Evolutionary conservation across 306 rosid genomes (phyloP).

Genomic region (Sicyos edulis): DNA sequence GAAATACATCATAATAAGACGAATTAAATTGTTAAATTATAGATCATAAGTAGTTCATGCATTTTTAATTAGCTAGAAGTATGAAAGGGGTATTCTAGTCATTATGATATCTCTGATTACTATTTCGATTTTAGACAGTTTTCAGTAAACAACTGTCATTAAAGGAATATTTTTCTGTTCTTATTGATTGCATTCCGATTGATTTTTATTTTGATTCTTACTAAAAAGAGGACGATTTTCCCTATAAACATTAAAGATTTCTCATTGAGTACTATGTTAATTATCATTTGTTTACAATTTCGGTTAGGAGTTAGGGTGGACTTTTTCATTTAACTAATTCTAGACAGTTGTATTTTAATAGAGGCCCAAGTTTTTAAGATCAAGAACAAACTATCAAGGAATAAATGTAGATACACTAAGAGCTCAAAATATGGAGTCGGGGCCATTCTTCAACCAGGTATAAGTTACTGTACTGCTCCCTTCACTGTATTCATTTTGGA

Average conservation of each 20-base stretch:
- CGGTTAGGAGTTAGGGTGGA: background rate
- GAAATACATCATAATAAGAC: background rate
- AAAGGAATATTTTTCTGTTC: background rate
- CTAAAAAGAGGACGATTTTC: background rate
- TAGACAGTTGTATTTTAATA: slow-evolving; percentile 22
- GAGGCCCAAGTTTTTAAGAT: slow-evolving; percentile 83
- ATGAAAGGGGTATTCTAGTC: background rate
- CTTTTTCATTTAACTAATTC: slow-evolving; percentile 8
- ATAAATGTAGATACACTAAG: slow-evolving; percentile 75
- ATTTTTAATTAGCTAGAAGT: background rate
- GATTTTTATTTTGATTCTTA: background rate
- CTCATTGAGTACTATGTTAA: background rate
- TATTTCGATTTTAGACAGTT: background rate
- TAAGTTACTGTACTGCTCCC: background rate
- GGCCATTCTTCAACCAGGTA: slow-evolving; percentile 95
- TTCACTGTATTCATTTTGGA: background rate
- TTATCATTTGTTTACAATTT: background rate
- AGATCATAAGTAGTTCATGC: background rate
- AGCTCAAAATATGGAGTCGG: slow-evolving; percentile 89
- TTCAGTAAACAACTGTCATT: background rate
- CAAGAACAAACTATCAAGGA: slow-evolving; percentile 67
- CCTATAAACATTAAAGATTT: background rate
- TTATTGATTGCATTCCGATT: background rate
- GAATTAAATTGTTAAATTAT: background rate
- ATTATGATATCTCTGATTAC: background rate